phyloP scores from a whole-genome alignment of 768 basidiomycete species.

The Tricholoma bakamatsutake region DNA sequence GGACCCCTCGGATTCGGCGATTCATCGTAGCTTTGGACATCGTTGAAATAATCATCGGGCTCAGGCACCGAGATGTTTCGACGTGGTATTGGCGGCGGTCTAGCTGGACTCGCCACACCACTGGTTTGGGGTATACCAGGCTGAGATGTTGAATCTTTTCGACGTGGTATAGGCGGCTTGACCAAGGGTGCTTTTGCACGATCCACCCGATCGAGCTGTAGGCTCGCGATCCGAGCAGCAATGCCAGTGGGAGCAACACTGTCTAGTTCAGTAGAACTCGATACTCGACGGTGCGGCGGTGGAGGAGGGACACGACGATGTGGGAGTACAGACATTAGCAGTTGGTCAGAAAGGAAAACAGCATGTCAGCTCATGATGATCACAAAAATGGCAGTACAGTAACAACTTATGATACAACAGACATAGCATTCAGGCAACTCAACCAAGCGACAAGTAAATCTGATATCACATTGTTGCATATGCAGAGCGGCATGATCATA shows the following conservation, averaged over 20 bases:
- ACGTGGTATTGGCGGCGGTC: constrained; percentile 16
- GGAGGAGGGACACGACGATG: constrained; percentile 18
- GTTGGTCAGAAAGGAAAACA: not conserved
- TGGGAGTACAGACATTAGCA: constrained; percentile 16
- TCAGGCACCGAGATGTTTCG: not conserved
- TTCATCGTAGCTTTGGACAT: not conserved
- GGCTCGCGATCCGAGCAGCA: constrained; percentile 26
- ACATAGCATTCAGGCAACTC: not conserved
- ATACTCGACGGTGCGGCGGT: not conserved
- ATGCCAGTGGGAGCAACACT: constrained; percentile 13
- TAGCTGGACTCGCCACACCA: constrained; percentile 1
- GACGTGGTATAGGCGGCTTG: constrained; percentile 15
- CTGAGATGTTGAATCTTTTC: not conserved
- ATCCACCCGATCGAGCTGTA: constrained; percentile 21
- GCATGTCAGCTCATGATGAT: not conserved
- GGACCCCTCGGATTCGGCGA: not conserved
- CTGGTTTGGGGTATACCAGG: not conserved
- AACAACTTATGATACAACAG: not conserved
- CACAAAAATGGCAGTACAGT: not conserved
- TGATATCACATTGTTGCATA: constrained; percentile 6
- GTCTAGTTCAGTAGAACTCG: not conserved
- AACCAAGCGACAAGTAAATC: not conserved
- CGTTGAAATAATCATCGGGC: not conserved
- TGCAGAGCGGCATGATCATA: constrained; percentile 12
- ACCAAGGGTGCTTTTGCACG: constrained; percentile 5